Evolutionary conservation across 1,284 basidiomycete genomes (phyloP), one percentile per base, ranked within the genome.

Genomic region (Sanghuangporus weigelae): DNA sequence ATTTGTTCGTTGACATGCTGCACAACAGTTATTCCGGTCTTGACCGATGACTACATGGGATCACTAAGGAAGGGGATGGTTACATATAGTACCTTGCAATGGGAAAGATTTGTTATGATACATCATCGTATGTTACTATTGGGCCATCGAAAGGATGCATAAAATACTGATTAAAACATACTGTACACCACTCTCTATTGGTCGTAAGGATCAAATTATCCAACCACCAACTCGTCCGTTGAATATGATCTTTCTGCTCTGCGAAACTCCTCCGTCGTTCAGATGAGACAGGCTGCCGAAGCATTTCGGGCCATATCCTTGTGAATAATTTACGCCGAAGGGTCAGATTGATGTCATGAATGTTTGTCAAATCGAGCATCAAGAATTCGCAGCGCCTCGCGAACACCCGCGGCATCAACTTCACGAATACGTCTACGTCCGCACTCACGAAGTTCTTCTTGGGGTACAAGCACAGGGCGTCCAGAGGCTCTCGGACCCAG

Each of bases 391-490:
- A 95, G 75, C 12, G 93, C 93, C 67, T 93, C 88, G 60, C 82
- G 83, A 49, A 95, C 90, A 3, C 86, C 90, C 63, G 89, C 87
- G 14, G 86, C 80, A 69, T 89, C 85, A 35, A 95, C 92, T 71
- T 91, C 86, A 42, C 87, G 81, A 49, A 90, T 77, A 54, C 83
- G 78, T 68, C 83, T 81, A 57, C 81, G 82, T 26, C 84, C 84
- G 73, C 85, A 88, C 67, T 80, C 80, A 49, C 85, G 74, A 48
- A 85, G 74, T 11, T 86, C 77, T 55, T 87, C 84, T 65, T 85
- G 82, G 6, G 84, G 82, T 3, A 84, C 82, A 36, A 87, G 75
- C 49, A 74, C 77, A 16, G 81, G 76, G 50, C 74, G 70, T 2
- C 59, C 56, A 39, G 16, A 10, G 14, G 54, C 55, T 14, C 26